These are phyloP conservation scores for Colletotrichum sublineola DNA, from an alignment of 2,329 filamentous ascomycete species.

Conservation along the genomic window DNA sequence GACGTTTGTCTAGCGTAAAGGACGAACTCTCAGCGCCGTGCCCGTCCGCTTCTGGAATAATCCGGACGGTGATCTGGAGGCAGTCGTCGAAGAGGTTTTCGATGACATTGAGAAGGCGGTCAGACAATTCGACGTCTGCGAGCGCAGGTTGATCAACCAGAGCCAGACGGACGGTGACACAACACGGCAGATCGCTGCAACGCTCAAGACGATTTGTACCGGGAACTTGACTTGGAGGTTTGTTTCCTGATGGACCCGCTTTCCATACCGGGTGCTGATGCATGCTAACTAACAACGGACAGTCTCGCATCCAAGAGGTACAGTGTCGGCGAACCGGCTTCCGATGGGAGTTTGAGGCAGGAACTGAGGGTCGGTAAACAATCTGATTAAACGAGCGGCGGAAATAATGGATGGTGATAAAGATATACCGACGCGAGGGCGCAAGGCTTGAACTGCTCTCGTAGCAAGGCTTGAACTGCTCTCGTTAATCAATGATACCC, in stretches of 20 bases:
- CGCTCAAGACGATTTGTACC: constrained; percentile 38
- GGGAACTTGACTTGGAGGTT: constrained; percentile 41
- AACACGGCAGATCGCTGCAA: constrained; percentile 22
- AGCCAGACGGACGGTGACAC: constrained; percentile 14
- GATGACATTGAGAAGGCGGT: constrained; percentile 31
- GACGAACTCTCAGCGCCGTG: constrained; percentile 31
- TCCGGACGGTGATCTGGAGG: constrained; percentile 9
- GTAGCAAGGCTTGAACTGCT: constrained; percentile 12
- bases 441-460: constrained; percentile 15
- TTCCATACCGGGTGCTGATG: neutral
- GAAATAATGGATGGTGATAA: neutral
- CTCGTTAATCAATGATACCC: constrained; percentile 40
- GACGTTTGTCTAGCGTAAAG: constrained; percentile 17
- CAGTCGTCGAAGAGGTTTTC: constrained; percentile 26
- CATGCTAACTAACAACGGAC: constrained; percentile 5
- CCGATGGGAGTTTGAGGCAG: constrained; percentile 32
- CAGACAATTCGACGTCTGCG: constrained; percentile 32
- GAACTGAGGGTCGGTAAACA: constrained; percentile 8
- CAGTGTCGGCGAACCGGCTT: constrained; percentile 17
- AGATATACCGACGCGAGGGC: neutral
- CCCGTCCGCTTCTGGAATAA: constrained; percentile 33
- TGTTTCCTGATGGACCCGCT: neutral
- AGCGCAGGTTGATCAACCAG: constrained; percentile 27
- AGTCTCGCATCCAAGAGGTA: constrained; percentile 36
- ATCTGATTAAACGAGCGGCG: neutral